Evolutionary conservation across 495 filamentous ascomycete genomes (phyloP).

Genomic region (Daldinia concentrica): DNA sequence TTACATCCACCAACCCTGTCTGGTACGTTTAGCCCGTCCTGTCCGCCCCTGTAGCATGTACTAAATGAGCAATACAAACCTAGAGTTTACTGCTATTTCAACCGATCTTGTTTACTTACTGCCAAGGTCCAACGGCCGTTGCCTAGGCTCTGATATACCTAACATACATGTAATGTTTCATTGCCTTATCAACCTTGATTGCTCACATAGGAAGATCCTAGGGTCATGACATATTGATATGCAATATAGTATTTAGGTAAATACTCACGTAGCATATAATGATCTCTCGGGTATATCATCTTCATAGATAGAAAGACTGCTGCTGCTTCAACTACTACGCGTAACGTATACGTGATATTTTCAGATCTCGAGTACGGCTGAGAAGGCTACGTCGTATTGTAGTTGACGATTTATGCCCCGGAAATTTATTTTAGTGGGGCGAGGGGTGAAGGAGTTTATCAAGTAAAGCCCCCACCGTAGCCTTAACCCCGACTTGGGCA

Average conservation of each 20-base stretch:
- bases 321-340: not conserved
- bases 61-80: constrained; percentile 6
- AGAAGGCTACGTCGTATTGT: not conserved
- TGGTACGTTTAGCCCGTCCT: constrained; percentile 14
- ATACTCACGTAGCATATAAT: not conserved
- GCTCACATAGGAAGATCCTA: not conserved
- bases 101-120: constrained; percentile 11
- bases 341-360: not conserved
- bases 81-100: constrained; percentile 10
- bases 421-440: constrained; percentile 40
- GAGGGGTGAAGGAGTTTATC: constrained; percentile 32
- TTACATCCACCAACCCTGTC: constrained; percentile 40
- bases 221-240: not conserved
- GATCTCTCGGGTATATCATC: not conserved
- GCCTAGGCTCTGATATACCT: not conserved
- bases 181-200: too few species aligned
- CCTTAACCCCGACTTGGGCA: constrained; percentile 7
- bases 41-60: not conserved
- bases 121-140: not conserved
- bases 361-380: not conserved
- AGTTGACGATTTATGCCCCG: constrained; percentile 22
- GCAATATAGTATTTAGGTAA: not conserved
- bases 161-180: not conserved
- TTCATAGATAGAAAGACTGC: too few species aligned
- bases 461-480: constrained; percentile 27